These are phyloP conservation scores for Santalum album DNA, from an alignment of 164 flowering plant species.

Conservation along the genomic window DNA sequence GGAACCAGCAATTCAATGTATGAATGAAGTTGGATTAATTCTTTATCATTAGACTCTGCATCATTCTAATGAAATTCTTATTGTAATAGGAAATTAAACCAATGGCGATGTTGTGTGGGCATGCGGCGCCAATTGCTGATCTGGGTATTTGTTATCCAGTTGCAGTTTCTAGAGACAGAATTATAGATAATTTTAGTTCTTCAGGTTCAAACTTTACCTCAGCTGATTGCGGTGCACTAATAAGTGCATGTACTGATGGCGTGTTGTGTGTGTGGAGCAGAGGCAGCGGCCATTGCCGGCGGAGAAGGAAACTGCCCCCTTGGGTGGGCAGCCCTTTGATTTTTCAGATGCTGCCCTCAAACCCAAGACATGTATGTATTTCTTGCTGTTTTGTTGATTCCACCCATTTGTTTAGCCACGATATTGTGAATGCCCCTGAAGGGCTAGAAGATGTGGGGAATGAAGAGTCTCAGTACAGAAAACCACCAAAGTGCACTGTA, in stretches of 20 bases:
- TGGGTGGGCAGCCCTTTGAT: constrained; percentile 78
- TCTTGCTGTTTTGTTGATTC: constrained; percentile 45
- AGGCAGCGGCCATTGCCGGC: constrained; percentile 76
- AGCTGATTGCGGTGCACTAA: constrained; percentile 38
- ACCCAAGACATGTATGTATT: constrained; percentile 71
- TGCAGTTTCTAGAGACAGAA: constrained; percentile 20
- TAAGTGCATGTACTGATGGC: constrained; percentile 90
- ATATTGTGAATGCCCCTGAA: constrained; percentile 27
- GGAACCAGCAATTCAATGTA: neutral
- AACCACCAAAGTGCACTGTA: constrained; percentile 46
- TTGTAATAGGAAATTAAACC: constrained; percentile 61
- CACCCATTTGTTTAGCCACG: constrained; percentile 17
- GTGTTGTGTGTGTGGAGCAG: constrained; percentile 94
- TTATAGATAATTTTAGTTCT: constrained; percentile 21
- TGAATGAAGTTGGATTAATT: neutral
- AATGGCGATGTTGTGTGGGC: constrained; percentile 84
- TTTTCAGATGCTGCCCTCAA: constrained; percentile 44
- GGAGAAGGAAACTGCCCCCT: constrained; percentile 77
- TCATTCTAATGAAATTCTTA: neutral
- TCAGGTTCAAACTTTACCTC: constrained; percentile 18
- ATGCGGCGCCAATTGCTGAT: constrained; percentile 60
- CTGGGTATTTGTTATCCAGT: constrained; percentile 70
- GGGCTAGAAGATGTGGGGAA: constrained; percentile 22
- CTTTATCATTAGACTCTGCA: neutral
- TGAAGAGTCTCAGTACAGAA: constrained; percentile 27